Percentiles rank a stretch among this genome's conserved stretches.
These are phyloP conservation scores for Kwoniella dejecticola DNA, from an alignment of 768 basidiomycete species.

Conservation along the genomic window DNA sequence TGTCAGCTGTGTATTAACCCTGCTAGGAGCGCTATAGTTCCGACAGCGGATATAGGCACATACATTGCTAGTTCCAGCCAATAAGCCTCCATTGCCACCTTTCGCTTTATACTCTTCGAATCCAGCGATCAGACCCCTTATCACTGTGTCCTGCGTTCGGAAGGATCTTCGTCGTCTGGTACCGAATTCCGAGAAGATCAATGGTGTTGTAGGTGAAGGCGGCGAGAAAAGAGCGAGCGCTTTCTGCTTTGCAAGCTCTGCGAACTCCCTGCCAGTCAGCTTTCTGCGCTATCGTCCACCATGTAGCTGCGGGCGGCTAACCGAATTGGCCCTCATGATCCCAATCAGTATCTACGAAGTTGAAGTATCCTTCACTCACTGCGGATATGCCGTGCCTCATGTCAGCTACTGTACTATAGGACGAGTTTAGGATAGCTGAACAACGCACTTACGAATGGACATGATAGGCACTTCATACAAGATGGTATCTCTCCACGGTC, in stretches of 20 bases:
- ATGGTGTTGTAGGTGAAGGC: slow-evolving; percentile 17
- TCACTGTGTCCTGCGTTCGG: slow-evolving; percentile 72
- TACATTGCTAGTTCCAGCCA: slow-evolving; percentile 91
- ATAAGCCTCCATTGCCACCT: slow-evolving; percentile 56
- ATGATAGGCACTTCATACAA: slow-evolving; percentile 96
- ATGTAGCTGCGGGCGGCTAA: slow-evolving; percentile 41
- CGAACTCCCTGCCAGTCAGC: not conserved
- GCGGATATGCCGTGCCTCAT: not conserved
- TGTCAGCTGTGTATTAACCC: not conserved
- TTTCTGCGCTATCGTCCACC: too few relatives aligned
- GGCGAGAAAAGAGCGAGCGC: slow-evolving; percentile 61
- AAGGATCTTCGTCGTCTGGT: slow-evolving; percentile 58
- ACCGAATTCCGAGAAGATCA: slow-evolving; percentile 57
- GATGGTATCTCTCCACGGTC: slow-evolving; percentile 60
- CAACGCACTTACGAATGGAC: slow-evolving; percentile 62
- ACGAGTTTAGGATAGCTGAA: not conserved
- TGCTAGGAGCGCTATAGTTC: not conserved
- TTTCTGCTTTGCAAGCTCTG: slow-evolving; percentile 76
- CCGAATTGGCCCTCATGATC: slow-evolving; percentile 77
- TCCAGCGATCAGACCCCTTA: slow-evolving; percentile 70
- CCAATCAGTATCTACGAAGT: slow-evolving; percentile 76
- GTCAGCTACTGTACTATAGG: slow-evolving; percentile 1
- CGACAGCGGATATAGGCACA: slow-evolving; percentile 25
- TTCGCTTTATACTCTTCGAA: slow-evolving; percentile 58
- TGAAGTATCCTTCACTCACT: slow-evolving; percentile 86